Percentiles rank a stretch among this genome's conserved stretches.
Conservation (phyloP, 768 basidiomycete genomes). For the Podaxis mareebaensis region DNA sequence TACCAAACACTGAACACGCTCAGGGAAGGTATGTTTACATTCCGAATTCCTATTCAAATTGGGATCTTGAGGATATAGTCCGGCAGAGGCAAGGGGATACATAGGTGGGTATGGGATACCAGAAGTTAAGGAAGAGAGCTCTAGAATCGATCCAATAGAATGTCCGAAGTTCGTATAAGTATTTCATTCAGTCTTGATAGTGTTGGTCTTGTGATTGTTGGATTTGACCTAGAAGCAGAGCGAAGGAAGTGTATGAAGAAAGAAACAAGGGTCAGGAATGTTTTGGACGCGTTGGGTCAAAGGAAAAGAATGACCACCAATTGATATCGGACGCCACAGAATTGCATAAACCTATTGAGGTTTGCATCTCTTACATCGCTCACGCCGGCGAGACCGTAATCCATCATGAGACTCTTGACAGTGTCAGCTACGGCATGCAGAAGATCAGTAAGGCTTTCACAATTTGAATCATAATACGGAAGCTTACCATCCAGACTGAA, state of each 20-base stretch:
- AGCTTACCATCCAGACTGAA: slow-evolving; percentile 52
- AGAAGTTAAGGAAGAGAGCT: neutral
- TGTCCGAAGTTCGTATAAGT: neutral
- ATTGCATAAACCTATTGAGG: slow-evolving; percentile 56
- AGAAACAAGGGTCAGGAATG: slow-evolving; percentile 7
- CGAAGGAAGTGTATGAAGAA: neutral
- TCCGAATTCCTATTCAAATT: too few relatives aligned
- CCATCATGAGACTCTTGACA: slow-evolving; percentile 34
- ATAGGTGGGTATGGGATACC: too few relatives aligned
- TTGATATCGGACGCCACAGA: slow-evolving; percentile 58
- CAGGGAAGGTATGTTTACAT: too few relatives aligned
- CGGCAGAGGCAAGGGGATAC: too few relatives aligned
- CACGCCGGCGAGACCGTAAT: slow-evolving; percentile 39
- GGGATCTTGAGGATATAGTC: too few relatives aligned
- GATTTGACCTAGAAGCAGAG: slow-evolving; percentile 5
- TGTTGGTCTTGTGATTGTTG: neutral
- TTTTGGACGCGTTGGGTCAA: neutral
- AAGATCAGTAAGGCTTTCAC: neutral
- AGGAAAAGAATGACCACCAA: slow-evolving; percentile 39
- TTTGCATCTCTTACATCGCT: slow-evolving; percentile 46
- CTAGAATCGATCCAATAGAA: neutral
- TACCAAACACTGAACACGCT: too few relatives aligned
- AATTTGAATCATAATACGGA: neutral
- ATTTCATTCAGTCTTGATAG: neutral
- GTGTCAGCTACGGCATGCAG: slow-evolving; percentile 27